Conservation (phyloP, 2,329 filamentous ascomycete species). For the Sarocladiaceae sp. region DNA sequence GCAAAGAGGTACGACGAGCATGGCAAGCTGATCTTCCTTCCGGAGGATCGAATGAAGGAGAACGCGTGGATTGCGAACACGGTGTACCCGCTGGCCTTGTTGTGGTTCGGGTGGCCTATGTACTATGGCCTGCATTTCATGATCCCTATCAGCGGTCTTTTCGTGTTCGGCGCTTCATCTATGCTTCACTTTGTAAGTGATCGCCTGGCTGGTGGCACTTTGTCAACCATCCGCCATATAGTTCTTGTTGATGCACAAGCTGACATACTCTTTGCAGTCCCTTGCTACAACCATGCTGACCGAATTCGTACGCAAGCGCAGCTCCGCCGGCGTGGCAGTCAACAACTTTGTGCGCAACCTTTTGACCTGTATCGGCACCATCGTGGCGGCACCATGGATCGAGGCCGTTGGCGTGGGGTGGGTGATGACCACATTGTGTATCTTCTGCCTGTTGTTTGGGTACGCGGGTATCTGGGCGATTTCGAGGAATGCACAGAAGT, state of each 20-base stretch:
- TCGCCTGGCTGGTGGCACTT: no score
- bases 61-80: conserved; percentile 72
- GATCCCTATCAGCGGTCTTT: conserved; percentile 57
- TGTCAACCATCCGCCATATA: neutral
- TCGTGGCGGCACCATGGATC: conserved; percentile 67
- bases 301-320: conserved; percentile 69
- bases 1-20: conserved; percentile 61
- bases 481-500: conserved; percentile 51
- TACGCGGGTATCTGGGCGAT: conserved; percentile 54
- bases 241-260: neutral
- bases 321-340: conserved; percentile 67
- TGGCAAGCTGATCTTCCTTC: conserved; percentile 60
- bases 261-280: conserved; percentile 24
- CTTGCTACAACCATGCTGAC: conserved; percentile 76
- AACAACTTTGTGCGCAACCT: conserved; percentile 81
- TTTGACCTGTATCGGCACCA: conserved; percentile 62
- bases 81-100: conserved; percentile 62
- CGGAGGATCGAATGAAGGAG: conserved; percentile 77
- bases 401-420: conserved; percentile 66
- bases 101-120: conserved; percentile 74
- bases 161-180: conserved; percentile 68
- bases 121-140: conserved; percentile 60
- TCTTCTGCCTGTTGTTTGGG: conserved; percentile 51
- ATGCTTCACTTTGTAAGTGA: conserved; percentile 73
- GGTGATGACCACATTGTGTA: conserved; percentile 55